phyloP scores from a whole-genome alignment of 2,329 filamentous ascomycete genomes.

The Aureobasidium zeae region DNA sequence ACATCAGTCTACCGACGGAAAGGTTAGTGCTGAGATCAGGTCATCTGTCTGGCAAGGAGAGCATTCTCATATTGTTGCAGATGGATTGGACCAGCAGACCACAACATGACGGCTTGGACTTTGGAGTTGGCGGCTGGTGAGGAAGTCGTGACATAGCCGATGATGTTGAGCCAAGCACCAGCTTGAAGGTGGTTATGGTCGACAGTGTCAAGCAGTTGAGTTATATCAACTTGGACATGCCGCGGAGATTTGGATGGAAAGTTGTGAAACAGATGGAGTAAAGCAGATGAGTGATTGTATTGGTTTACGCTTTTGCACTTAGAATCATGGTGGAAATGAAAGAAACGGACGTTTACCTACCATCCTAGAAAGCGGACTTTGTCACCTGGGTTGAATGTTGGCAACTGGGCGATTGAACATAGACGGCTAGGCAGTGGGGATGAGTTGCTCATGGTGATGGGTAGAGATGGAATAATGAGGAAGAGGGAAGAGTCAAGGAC shows the following conservation, averaged over 20 bases:
- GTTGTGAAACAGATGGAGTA: conserved; percentile 59
- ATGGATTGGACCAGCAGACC: conserved; percentile 65
- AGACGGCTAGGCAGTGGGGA: conserved; percentile 47
- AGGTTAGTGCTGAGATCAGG: no score
- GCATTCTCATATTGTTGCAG: conserved; percentile 61
- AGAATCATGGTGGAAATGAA: conserved; percentile 3
- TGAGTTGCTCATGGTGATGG: background rate
- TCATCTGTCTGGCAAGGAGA: conserved; percentile 25
- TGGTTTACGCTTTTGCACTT: conserved; percentile 43
- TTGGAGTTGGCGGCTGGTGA: conserved; percentile 26
- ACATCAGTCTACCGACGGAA: no score
- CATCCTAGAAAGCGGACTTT: conserved; percentile 91
- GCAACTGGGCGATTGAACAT: conserved; percentile 42
- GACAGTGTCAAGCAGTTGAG: conserved; percentile 61
- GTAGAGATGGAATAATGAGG: no score
- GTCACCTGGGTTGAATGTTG: conserved; percentile 44
- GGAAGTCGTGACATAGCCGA: conserved; percentile 53
- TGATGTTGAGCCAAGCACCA: conserved; percentile 82
- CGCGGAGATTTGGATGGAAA: conserved; percentile 39
- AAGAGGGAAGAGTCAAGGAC: background rate
- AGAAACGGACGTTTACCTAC: conserved; percentile 44
- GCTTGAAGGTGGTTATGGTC: conserved; percentile 54
- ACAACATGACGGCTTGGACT: conserved; percentile 69
- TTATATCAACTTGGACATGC: conserved; percentile 39
- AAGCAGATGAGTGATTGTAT: conserved; percentile 50